Base-by-base conservation (phyloP, 108 stramenopile genomes). In the Parietichytrium sp. region DNA sequence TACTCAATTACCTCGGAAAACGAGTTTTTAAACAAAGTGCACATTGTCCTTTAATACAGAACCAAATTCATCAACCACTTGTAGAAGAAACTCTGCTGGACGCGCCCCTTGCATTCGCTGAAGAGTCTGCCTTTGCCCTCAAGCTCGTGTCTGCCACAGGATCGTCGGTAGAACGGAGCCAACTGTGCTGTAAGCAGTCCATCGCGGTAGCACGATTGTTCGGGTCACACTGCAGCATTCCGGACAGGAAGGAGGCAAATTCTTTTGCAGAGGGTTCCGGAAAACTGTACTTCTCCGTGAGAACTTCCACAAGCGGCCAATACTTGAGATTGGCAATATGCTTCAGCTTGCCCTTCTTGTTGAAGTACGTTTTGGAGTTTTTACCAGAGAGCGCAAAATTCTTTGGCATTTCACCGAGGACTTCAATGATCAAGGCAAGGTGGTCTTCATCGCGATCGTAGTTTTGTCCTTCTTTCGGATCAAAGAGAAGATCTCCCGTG, bases 321-420 rank as follows among this genome's bases (percentile, higher is more conserved):
- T 93, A 97, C 81, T 97, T 97, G 13, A 99, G 92, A 52, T 93
- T 92, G 82, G 96, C 95, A 52, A 99, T 99, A 88, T 97, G 94
- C 82, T 94, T 93, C 80, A 99, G 81, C 82, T 96, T 94, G 54
- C 96, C 96, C 82, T 93, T 96, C 54, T 92, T 93, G 55, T 94
- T 96, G 84, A 99, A 99, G 82, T 94, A 97, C 79, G 95, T 93
- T 79, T 95, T 93, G 30, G 95, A 94, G 82, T 95, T 91, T 84
- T 95, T 96, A 29, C 98, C 96, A 10, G 84, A 86, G 50, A 87
- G 27, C 7, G 93, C 92, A n/a, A 87, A 53, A 79, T 92, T 86
- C 80, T 96, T 96, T 0, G 98, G 98, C 85, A 96, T 94, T 79
- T 93, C 91, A 3, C 97, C 98, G 4, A 99, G 86, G 20, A 99